These are phyloP conservation scores for Puccinia polysora DNA, from an alignment of 1,284 basidiomycete species.

Conservation along the genomic window DNA sequence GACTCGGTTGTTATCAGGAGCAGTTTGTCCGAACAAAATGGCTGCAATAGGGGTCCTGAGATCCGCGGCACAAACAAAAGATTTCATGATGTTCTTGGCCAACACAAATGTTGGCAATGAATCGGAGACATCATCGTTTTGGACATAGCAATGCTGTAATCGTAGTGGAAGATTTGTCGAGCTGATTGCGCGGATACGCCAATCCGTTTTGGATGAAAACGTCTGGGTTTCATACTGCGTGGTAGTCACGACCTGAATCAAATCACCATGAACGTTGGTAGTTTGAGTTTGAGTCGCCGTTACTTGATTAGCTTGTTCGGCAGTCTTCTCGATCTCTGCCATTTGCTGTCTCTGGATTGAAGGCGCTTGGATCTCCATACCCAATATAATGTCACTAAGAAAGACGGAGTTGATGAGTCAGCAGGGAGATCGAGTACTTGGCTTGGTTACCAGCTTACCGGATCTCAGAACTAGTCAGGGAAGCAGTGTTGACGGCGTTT, in stretches of 20 bases:
- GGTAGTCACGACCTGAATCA: constrained; percentile 91
- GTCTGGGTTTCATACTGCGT: constrained; percentile 97
- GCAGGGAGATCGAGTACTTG: constrained; percentile 45
- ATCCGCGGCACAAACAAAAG: constrained; percentile 90
- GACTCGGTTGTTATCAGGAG: constrained; percentile 93
- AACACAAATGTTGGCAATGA: constrained; percentile 94
- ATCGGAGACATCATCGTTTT: constrained; percentile 97
- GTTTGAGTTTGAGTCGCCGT: constrained; percentile 96
- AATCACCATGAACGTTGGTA: constrained; percentile 94
- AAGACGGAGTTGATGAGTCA: background rate
- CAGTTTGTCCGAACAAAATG: constrained; percentile 85
- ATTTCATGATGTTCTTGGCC: constrained; percentile 93
- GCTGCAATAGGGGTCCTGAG: constrained; percentile 93
- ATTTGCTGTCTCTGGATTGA: constrained; percentile 90
- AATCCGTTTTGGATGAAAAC: constrained; percentile 98
- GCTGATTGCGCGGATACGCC: constrained; percentile 79
- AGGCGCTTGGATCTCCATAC: constrained; percentile 88
- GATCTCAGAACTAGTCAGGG: constrained; percentile 90
- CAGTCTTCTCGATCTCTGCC: constrained; percentile 96
- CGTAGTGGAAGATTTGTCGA: constrained; percentile 93
- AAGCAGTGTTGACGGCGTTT: constrained; percentile 97
- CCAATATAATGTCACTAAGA: constrained; percentile 78
- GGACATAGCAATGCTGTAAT: constrained; percentile 96
- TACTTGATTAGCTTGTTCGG: constrained; percentile 88
- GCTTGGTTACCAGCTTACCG: constrained; percentile 52